Conservation (phyloP, 371 early-diverging fungal species). For the Encephalitozoon hellem region DNA sequence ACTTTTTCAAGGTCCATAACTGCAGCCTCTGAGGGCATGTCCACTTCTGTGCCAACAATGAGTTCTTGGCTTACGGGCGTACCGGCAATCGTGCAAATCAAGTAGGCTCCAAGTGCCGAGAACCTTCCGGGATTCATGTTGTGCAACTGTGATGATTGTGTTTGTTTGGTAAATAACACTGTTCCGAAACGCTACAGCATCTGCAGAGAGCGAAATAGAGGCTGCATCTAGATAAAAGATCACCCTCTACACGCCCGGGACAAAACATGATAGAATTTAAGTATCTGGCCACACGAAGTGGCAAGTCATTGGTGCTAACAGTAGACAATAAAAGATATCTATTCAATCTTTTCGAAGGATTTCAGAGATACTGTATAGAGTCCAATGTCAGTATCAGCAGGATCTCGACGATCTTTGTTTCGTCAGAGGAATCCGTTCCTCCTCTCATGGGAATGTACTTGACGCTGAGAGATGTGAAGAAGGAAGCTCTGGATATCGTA, state of each 20-base stretch:
- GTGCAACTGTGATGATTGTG: neutral
- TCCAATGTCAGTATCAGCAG: neutral
- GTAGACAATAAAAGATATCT: constrained; percentile 38
- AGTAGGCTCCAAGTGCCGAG: neutral
- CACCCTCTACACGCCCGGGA: neutral
- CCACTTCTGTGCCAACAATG: neutral
- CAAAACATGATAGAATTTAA: constrained; percentile 13
- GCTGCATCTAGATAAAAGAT: neutral
- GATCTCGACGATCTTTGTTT: constrained; percentile 40
- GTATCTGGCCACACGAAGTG: constrained; percentile 31
- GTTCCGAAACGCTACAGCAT: neutral
- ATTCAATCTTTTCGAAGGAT: constrained; percentile 56
- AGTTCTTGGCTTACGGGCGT: neutral
- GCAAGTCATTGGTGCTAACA: constrained; percentile 36
- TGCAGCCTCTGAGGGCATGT: neutral
- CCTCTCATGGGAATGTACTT: constrained; percentile 48
- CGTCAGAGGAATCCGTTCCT: constrained; percentile 9
- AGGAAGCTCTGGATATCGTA: constrained; percentile 16
- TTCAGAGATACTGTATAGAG: constrained; percentile 55
- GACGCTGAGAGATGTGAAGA: constrained; percentile 31
- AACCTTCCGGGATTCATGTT: neutral
- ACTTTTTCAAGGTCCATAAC: neutral
- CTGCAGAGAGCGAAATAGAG: neutral
- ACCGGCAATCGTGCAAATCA: neutral
- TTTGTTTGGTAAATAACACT: neutral